Evolutionary conservation across 2,329 filamentous ascomycete genomes (phyloP).

Genomic region (Sporothrix pallida): DNA sequence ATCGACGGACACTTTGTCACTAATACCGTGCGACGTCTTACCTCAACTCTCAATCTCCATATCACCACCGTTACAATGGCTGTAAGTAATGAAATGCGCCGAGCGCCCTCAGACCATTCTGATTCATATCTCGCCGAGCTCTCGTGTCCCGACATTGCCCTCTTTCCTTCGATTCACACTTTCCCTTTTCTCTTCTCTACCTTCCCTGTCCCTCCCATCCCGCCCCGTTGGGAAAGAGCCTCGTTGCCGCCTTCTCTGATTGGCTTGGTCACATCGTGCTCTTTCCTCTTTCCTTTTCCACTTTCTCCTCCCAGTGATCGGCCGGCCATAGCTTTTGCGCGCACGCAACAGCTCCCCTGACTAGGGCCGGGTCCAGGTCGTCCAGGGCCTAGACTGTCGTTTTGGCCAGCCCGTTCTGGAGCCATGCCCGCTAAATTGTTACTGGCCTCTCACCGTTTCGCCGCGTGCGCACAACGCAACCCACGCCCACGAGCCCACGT

Average conservation of each 20-base stretch:
- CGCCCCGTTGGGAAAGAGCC: not conserved
- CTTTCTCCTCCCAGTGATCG: conserved; percentile 6
- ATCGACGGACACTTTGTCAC: not conserved
- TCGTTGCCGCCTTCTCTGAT: not conserved
- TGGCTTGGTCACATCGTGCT: not conserved
- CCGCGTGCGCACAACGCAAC: not conserved
- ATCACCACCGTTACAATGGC: conserved; percentile 11
- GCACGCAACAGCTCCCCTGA: conserved; percentile 10
- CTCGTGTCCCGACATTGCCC: not conserved
- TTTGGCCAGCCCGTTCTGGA: too few species aligned
- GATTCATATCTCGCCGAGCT: not conserved
- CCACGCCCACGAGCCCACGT: not conserved
- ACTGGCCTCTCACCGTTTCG: not conserved
- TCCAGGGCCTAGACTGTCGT: not conserved
- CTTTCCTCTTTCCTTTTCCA: not conserved
- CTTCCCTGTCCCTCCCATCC: too few species aligned
- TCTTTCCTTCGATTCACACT: not conserved
- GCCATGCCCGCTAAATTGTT: too few species aligned
- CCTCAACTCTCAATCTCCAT: not conserved
- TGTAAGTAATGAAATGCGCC: not conserved
- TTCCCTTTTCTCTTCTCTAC: not conserved
- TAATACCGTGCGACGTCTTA: not conserved
- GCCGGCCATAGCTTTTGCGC: conserved; percentile 12
- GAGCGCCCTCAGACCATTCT: too few species aligned
- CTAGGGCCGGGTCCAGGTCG: conserved; percentile 11